Evolutionary conservation across 208 protist species (phyloP).

Genomic region (Naegleria fowleri): DNA sequence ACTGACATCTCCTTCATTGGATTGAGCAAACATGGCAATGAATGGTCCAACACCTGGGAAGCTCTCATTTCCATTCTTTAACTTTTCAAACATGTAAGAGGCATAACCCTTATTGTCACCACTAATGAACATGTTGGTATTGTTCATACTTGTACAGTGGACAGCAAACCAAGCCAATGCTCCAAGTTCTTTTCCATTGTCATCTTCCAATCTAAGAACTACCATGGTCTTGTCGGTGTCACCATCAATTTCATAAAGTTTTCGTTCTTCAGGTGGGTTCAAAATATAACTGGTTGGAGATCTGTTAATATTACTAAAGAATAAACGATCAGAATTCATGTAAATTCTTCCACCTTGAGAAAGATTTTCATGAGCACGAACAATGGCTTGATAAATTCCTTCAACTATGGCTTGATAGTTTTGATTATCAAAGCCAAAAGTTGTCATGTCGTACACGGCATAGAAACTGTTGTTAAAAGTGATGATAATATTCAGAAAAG

Average conservation of each 20-base stretch:
- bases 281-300: neutral
- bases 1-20: constrained; percentile 20
- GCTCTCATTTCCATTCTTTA: neutral
- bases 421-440: neutral
- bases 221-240: constrained; percentile 13
- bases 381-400: neutral
- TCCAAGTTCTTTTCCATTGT: neutral
- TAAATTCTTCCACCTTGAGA: neutral
- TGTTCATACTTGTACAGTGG: constrained; percentile 3
- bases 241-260: neutral
- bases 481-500: too few relatives aligned
- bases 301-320: neutral
- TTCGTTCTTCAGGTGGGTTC: constrained; percentile 22
- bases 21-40: constrained; percentile 1
- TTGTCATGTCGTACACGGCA: neutral
- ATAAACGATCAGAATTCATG: neutral
- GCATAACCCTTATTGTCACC: constrained; percentile 26
- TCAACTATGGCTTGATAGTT: neutral
- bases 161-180: neutral
- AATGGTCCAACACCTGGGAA: neutral
- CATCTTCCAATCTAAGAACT: neutral
- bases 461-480: neutral
- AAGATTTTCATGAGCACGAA: neutral
- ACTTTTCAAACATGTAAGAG: constrained; percentile 2
- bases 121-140: constrained; percentile 8